A percentile compares a stretch with the other conserved stretches of the same genome.
Conservation (phyloP, 805 yeast genomes). For the Starmera amethionina region DNA sequence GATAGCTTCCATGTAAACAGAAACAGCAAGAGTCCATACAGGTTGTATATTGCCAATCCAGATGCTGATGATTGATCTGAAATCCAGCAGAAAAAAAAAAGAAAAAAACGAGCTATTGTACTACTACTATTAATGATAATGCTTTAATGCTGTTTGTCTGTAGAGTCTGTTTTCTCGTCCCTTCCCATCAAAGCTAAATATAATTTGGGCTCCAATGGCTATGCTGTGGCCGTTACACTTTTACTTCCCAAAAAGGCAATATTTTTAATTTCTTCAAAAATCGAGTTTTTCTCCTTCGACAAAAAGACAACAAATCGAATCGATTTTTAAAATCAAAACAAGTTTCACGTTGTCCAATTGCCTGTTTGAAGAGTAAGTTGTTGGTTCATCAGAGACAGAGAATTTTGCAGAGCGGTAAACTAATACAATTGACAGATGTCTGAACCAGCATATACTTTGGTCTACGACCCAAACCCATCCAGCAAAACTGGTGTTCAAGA, state of each 20-base stretch:
- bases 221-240: background rate
- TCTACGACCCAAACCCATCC: conserved; percentile 66
- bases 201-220: no score
- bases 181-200: no score
- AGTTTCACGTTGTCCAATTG: no score
- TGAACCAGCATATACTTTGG: conserved; percentile 61
- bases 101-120: background rate
- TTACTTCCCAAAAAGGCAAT: conserved; percentile 1
- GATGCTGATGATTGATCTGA: conserved; percentile 31
- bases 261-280: background rate
- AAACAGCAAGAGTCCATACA: conserved; percentile 9
- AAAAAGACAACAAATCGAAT: no score
- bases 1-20: conserved; percentile 21
- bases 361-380: no score
- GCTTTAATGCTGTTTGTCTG: no score
- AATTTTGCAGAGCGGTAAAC: no score
- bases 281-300: no score
- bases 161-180: no score
- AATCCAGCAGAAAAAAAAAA: conserved; percentile 3
- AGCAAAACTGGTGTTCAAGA: conserved; percentile 55
- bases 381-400: no score
- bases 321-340: no score
- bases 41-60: conserved; percentile 48
- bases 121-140: no score
- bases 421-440: conserved; percentile 8